A percentile compares a stretch with the other conserved stretches of the same genome.
Evolutionary conservation across 1,284 basidiomycete species (phyloP).

Genomic region (Apiotrichum siamense): DNA sequence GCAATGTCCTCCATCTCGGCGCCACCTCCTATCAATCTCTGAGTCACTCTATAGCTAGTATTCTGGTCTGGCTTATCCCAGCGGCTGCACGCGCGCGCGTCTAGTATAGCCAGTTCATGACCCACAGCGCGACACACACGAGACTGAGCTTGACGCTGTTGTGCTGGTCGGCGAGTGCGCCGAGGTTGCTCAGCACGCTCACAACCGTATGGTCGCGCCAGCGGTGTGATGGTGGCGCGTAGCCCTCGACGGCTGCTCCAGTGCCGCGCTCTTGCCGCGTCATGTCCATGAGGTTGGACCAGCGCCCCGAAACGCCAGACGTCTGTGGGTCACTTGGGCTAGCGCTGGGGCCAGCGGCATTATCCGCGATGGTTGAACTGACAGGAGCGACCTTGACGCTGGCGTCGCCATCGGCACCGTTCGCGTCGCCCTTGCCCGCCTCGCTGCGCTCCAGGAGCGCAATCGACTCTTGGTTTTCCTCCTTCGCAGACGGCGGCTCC

Average conservation of each 20-base stretch:
- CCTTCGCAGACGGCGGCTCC: conserved; percentile 12
- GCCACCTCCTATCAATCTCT: no score
- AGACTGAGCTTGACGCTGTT: conserved; percentile 41
- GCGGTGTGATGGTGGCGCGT: conserved; percentile 14
- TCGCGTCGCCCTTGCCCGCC: conserved; percentile 13
- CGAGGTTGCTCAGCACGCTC: conserved; percentile 24
- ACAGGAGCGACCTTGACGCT: not conserved
- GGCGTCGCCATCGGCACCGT: not conserved
- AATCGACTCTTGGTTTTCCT: conserved; percentile 42
- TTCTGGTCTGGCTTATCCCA: no score
- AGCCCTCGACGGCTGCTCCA: conserved; percentile 20
- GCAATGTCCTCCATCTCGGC: no score
- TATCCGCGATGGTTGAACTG: not conserved
- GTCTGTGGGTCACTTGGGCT: conserved; percentile 2
- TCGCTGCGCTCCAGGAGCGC: conserved; percentile 38
- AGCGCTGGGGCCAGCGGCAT: not conserved
- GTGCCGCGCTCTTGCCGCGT: conserved; percentile 19
- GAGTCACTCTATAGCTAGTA: no score
- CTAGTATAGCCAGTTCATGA: conserved; percentile 45
- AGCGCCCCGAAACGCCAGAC: not conserved
- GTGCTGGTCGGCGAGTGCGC: conserved; percentile 33
- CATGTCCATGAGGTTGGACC: not conserved
- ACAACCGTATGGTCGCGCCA: conserved; percentile 33
- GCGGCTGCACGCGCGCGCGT: no score
- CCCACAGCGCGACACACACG: conserved; percentile 42